Evolutionary conservation across 2,329 filamentous ascomycete species (phyloP), one percentile per base, ranked within the genome.

Genomic region (Amesomyces nigricolor): DNA sequence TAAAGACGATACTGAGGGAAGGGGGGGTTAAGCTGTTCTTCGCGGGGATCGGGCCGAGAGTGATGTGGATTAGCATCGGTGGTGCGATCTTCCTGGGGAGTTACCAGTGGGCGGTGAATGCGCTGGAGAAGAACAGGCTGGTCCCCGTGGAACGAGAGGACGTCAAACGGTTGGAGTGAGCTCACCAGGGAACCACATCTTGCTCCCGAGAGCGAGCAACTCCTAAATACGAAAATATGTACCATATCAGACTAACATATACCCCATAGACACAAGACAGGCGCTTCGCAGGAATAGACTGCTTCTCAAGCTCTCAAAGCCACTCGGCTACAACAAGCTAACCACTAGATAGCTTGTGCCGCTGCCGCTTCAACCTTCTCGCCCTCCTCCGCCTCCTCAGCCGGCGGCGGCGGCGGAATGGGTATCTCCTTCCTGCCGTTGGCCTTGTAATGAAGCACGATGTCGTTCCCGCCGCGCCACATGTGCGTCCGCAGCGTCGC

Each of bases 391-490:
- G 42, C 32, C 10, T 64, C 63, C 19, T 40, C 46, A 10, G 37
- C 29, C n/a, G 47, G 54, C 9, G 62, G 61, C 4, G 65, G 62
- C 3, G 67, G 63, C 48, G 68, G 70, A 46, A 71, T 71, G 4
- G 71, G 71, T 50, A 83, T 75, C 58, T 81, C 77, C 71, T 89
- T 92, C 66, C 83, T 84, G n/a, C 91, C 91, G 64, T 96, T 99
- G 50, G 88, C 80, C 68, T 91, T 95, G 77, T 99, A 99, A 66
- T 90, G 83, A 48, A 99, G 77, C 51, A 95, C 73, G 61, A 99
- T 88, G 71, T 99, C 94, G 64, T 88, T 91, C n/a, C 90, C 90
- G 43, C 89, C 90, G 65, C 95, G 90, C 94, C 94, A 99, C 52
- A 97, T 78, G 67, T 96, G 91, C 2, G 91, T 87, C 32, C 92